These are phyloP conservation scores for Cymbidium sinense DNA, from an alignment of 106 monocot genomes.

Conservation along the genomic window DNA sequence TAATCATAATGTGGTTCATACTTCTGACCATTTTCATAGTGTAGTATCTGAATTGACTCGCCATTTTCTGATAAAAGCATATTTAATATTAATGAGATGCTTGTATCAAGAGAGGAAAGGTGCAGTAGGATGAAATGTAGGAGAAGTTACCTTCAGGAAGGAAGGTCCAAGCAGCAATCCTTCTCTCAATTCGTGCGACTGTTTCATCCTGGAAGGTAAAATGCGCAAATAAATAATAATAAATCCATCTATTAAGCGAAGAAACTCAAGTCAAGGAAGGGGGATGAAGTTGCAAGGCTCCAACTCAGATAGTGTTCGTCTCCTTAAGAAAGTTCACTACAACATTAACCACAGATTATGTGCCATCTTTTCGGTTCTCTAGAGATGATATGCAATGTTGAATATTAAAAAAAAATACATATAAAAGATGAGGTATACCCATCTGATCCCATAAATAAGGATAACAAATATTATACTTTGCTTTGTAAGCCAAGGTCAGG, in stretches of 20 bases:
- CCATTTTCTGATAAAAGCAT: constrained; percentile 56
- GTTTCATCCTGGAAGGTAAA: constrained; percentile 54
- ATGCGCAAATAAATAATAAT: not conserved
- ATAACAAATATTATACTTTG: no score
- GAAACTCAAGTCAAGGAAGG: not conserved
- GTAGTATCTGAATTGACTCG: constrained; percentile 72
- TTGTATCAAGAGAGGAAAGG: not conserved
- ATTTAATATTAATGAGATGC: not conserved
- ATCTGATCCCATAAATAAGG: no score
- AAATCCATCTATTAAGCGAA: not conserved
- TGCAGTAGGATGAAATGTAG: not conserved
- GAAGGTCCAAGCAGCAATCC: constrained; percentile 93
- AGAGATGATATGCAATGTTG: no score
- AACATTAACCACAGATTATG: no score
- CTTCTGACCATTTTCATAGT: constrained; percentile 75
- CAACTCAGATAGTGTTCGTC: no score
- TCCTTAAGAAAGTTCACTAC: no score
- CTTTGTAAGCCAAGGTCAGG: no score
- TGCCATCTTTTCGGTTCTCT: no score
- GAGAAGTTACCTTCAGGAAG: constrained; percentile 66
- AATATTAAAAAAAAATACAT: no score
- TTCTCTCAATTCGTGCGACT: constrained; percentile 51
- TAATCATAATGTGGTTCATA: constrained; percentile 92
- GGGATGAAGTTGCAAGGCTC: no score
- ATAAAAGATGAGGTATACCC: no score